These are phyloP conservation scores for Tulasnella sp. DNA, from an alignment of 768 basidiomycete species.

Conservation along the genomic window DNA sequence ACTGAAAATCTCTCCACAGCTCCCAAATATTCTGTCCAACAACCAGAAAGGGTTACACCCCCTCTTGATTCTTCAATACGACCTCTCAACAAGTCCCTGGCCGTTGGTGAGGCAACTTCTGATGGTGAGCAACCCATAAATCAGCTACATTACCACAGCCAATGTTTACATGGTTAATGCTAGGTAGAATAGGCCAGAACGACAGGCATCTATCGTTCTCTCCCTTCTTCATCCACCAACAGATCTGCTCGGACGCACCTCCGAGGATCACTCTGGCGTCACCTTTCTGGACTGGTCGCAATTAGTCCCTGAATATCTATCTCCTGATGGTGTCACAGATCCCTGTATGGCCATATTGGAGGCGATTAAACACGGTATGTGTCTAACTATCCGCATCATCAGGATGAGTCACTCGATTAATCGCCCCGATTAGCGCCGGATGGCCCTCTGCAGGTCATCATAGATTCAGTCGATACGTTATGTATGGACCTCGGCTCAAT, in stretches of 20 bases:
- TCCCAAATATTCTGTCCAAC: too few relatives aligned
- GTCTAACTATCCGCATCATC: background rate
- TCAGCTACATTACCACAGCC: background rate
- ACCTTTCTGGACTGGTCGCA: slow-evolving; percentile 7
- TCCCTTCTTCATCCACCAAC: background rate
- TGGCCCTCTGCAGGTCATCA: slow-evolving; percentile 43
- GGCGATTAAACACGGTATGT: background rate
- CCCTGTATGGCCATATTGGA: background rate
- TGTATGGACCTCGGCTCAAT: slow-evolving; percentile 44
- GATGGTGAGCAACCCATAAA: too few relatives aligned
- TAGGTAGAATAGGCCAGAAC: background rate
- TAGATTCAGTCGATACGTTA: slow-evolving; percentile 64
- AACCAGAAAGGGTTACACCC: too few relatives aligned
- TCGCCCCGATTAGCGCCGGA: slow-evolving; percentile 24
- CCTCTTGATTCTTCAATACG: background rate
- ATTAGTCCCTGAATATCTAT: background rate
- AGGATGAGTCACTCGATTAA: background rate
- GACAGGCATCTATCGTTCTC: too few relatives aligned
- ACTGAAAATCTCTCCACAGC: too few relatives aligned
- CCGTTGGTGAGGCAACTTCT: background rate
- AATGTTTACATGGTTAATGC: background rate
- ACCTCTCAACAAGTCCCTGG: background rate
- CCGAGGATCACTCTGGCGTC: background rate
- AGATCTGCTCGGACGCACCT: background rate
- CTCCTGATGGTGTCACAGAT: slow-evolving; percentile 1